phyloP scores from a whole-genome alignment of 2,329 filamentous ascomycete species.

The Thielaviopsis punctulata region DNA sequence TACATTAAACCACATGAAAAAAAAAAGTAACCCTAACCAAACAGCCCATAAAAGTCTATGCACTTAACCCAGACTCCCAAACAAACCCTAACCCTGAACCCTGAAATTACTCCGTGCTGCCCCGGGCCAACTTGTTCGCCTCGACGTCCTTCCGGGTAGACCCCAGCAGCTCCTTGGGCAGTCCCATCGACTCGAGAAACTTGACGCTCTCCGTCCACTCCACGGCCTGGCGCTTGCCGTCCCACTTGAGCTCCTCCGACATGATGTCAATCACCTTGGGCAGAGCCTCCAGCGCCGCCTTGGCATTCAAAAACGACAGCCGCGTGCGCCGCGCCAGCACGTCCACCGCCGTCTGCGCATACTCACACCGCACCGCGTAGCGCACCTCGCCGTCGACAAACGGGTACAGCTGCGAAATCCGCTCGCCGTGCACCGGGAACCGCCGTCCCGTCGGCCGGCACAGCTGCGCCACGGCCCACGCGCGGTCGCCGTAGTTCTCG shows the following conservation, averaged over 20 bases:
- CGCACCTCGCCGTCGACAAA: conserved; percentile 85
- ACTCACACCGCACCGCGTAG: conserved; percentile 77
- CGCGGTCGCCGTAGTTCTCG: conserved; percentile 76
- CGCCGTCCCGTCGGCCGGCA: conserved; percentile 59
- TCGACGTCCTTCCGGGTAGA: conserved; percentile 44
- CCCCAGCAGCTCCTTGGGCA: conserved; percentile 41
- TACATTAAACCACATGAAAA: no score
- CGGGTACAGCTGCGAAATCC: conserved; percentile 66
- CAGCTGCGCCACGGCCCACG: conserved; percentile 75
- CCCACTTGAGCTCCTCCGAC: conserved; percentile 70
- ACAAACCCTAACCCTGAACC: neutral
- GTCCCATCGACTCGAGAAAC: conserved; percentile 48
- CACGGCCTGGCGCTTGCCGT: conserved; percentile 48
- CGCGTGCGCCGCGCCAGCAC: conserved; percentile 72
- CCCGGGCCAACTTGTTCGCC: conserved; percentile 39
- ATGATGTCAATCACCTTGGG: conserved; percentile 80
- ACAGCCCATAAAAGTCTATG: no score
- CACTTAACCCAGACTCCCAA: no score
- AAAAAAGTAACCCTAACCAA: neutral
- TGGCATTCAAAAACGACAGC: conserved; percentile 78
- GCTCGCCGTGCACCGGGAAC: conserved; percentile 68
- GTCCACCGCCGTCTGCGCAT: conserved; percentile 79
- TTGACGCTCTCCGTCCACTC: conserved; percentile 63
- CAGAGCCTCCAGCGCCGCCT: conserved; percentile 73
- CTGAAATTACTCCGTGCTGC: conserved; percentile 29